Base-by-base conservation (phyloP, 1,284 basidiomycete species). In the Sphaerobolus stellatus region DNA sequence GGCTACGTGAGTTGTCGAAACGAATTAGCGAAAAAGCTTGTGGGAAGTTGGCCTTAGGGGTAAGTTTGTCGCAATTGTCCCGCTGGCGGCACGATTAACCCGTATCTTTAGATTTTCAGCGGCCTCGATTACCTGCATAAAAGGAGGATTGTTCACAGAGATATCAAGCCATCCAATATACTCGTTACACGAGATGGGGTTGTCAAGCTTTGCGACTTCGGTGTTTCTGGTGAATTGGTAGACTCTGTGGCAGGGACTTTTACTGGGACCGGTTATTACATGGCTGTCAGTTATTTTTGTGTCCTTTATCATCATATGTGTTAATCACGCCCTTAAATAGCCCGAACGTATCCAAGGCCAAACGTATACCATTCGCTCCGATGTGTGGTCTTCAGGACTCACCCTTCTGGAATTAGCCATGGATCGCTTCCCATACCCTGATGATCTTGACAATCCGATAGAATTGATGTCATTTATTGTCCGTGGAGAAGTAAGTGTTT, bases 321-420 rank as follows among this genome's bases (percentile, higher is more conserved):
- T 50, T 43, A 41, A 22, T 38, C n/a, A 16, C 34, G 14, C 40
- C 50, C 55, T 55, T 49, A 53, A 58, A 30, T 64, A 95, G 89
- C 96, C 96, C 43, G 96, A 98, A 71, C 84, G 96, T 49, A 94
- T 98, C 62, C 86, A 84, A 54, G 94, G 94, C 7, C 79, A 88
- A 54, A 83, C 88, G 50, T 98, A 98, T 71, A 90, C 90, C 27
- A 97, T 98, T 68, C 87, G 90, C 51, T 92, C 94, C 22, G 95
- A 99, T 68, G 94, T 99, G n/a, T 99, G 95, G 95, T 98, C 95
- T 1, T 88, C 93, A 28, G 96, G 95, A 22, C 83, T 99, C 38
- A 90, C 95, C 0, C 79, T 99, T 25, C 80, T 98, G 58, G 96
- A 99, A 72, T 83, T 99, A 22, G 91, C 95, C 1, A 87, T 93